Evolutionary conservation across 163 green algal genomes (phyloP), one percentile per base, ranked within the genome.

Genomic region (Coccomyxa subellipsoidea): DNA sequence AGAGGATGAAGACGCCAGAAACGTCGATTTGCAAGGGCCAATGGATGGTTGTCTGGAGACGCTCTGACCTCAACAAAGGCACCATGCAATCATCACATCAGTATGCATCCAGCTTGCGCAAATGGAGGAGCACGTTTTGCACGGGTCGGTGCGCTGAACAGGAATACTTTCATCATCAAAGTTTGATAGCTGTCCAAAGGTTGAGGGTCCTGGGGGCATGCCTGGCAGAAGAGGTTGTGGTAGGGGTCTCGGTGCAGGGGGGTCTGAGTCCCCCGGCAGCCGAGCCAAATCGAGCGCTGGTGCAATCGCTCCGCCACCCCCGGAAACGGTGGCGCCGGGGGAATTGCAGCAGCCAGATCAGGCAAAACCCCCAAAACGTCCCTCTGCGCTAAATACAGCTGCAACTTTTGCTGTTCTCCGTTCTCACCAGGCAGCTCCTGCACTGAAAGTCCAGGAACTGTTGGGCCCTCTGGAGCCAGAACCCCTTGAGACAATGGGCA

Each of bases 241-340:
- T 84, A 84, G 0, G 83, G 83, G 59, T 87, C 83, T 29, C 79
- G 54, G 72, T 87, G 83, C 10, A 87, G n/a, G 1, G 83, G 83
- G 0, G 83, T 87, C 0, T 25, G 59, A 25, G 79, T 87, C 21
- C 83, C 83, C 54, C 29, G 32, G 34, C 78, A 75, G 9, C 83
- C 83, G 36, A 87, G 59, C 83, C 83, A 87, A 7, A 80, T 59
- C 38, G 72, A 84, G n/a, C 79, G 75, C 34, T 79, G 72, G 38
- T 84, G 54, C 72, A 84, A 25, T 18, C 79, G 78, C 23, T 35
- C 36, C 1, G 15, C 9, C 34, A 54, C 31, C 21, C 53, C 54
- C 8, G 10, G 54, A 34, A 77, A 38, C 0, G 36, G 78, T 34
- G 39, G 54, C 1, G 15, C 12, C 25, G 8, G 34, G 32, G n/a